Evolutionary conservation across 2,329 filamentous ascomycete species (phyloP).

Genomic region (Byssothecium circinans): DNA sequence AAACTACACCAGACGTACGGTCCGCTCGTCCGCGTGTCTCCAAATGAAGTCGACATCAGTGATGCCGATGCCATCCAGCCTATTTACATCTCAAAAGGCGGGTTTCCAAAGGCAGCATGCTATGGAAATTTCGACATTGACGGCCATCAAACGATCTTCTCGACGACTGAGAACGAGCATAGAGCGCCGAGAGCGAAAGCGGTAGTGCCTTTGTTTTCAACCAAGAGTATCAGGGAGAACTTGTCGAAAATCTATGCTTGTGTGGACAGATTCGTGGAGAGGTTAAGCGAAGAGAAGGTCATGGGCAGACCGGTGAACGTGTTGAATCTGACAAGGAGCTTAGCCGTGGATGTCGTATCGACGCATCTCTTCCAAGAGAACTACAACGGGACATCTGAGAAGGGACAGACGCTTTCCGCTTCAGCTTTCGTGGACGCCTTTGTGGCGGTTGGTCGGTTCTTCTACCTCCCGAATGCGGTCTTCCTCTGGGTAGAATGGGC

Average conservation of each 20-base stretch:
- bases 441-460: slow-evolving; percentile 58
- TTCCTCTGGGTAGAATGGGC: slow-evolving; percentile 47
- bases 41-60: slow-evolving; percentile 30
- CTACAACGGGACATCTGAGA: slow-evolving; percentile 53
- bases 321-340: slow-evolving; percentile 51
- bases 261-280: slow-evolving; percentile 47
- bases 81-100: slow-evolving; percentile 57
- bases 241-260: slow-evolving; percentile 46
- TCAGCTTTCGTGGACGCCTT: slow-evolving; percentile 58
- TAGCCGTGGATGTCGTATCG: slow-evolving; percentile 59
- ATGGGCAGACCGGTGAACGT: slow-evolving; percentile 48
- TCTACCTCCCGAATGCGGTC: slow-evolving; percentile 52
- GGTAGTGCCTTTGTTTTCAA: slow-evolving; percentile 54
- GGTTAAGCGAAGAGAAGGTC: slow-evolving; percentile 40
- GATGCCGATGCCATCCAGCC: slow-evolving; percentile 46
- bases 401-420: slow-evolving; percentile 37
- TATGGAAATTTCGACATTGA: slow-evolving; percentile 63
- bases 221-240: slow-evolving; percentile 47
- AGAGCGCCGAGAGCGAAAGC: slow-evolving; percentile 53
- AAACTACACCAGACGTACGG: slow-evolving; percentile 26
- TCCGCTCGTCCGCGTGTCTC: slow-evolving; percentile 27
- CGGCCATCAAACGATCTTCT: slow-evolving; percentile 58
- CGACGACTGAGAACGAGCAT: slow-evolving; percentile 45
- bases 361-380: slow-evolving; percentile 56
- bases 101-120: slow-evolving; percentile 55